phyloP scores from a whole-genome alignment of 352 stramenopile genomes.

The Phytophthora sansomeana region DNA sequence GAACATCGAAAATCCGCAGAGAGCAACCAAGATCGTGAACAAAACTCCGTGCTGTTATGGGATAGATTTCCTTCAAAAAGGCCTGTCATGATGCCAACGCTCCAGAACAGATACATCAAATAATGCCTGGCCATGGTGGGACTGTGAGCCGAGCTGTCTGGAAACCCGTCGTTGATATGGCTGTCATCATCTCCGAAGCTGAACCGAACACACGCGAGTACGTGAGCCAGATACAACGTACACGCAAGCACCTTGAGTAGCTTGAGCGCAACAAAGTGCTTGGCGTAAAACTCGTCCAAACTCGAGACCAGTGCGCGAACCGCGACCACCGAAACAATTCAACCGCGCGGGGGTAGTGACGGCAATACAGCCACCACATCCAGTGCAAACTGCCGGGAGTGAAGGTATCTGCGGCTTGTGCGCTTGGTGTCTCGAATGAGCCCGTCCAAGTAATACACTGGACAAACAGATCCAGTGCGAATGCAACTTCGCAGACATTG shows the following conservation, averaged over 20 bases:
- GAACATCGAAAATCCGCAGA: slow-evolving; percentile 77
- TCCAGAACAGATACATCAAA: slow-evolving; percentile 68
- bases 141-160: neutral
- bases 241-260: slow-evolving; percentile 54
- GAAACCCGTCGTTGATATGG: slow-evolving; percentile 35
- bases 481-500: slow-evolving; percentile 48
- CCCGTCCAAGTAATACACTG: slow-evolving; percentile 71
- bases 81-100: slow-evolving; percentile 66
- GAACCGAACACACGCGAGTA: slow-evolving; percentile 63
- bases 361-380: slow-evolving; percentile 60
- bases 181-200: slow-evolving; percentile 50
- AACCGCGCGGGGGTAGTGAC: slow-evolving; percentile 16
- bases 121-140: slow-evolving; percentile 41
- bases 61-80: slow-evolving; percentile 78
- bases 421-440: slow-evolving; percentile 55
- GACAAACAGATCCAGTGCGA: slow-evolving; percentile 63
- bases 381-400: slow-evolving; percentile 50
- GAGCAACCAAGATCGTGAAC: slow-evolving; percentile 70
- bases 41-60: slow-evolving; percentile 55
- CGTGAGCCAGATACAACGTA: slow-evolving; percentile 63
- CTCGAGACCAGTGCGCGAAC: slow-evolving; percentile 51
- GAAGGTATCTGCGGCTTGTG: slow-evolving; percentile 54
- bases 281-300: slow-evolving; percentile 70
- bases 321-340: slow-evolving; percentile 56
- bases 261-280: slow-evolving; percentile 61